A percentile compares a stretch with the other conserved stretches of the same genome.
Conservation (phyloP, 768 basidiomycete genomes). For the Imleria badia region DNA sequence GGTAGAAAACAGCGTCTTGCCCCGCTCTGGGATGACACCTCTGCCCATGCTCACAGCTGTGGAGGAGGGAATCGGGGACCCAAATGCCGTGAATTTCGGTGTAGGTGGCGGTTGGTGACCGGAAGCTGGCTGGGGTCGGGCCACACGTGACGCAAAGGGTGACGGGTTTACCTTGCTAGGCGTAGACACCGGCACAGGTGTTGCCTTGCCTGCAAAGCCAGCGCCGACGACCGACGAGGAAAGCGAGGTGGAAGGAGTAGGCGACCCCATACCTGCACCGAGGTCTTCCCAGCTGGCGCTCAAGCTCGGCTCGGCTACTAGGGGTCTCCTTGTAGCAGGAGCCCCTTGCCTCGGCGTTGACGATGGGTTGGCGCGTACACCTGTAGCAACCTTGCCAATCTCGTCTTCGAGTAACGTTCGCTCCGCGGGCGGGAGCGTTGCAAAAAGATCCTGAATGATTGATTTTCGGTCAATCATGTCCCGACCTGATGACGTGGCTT, state of each 20-base stretch:
- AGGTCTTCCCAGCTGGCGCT: slow-evolving; percentile 70
- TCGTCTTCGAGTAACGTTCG: slow-evolving; percentile 61
- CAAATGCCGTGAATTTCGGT: slow-evolving; percentile 29
- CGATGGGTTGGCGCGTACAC: slow-evolving; percentile 14
- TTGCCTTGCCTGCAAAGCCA: slow-evolving; percentile 4
- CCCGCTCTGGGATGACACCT: slow-evolving; percentile 15
- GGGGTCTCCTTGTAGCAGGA: slow-evolving; percentile 22
- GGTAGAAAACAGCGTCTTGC: slow-evolving; percentile 16
- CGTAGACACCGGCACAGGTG: not conserved
- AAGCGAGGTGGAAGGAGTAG: slow-evolving; percentile 8
- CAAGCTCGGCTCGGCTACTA: slow-evolving; percentile 36
- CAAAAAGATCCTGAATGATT: slow-evolving; percentile 70
- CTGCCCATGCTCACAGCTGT: not conserved
- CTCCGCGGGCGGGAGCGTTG: slow-evolving; percentile 61
- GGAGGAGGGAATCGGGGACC: slow-evolving; percentile 20
- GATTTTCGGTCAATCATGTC: slow-evolving; percentile 50
- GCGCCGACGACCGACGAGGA: slow-evolving; percentile 3
- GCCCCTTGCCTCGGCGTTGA: slow-evolving; percentile 2
- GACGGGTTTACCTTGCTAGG: not conserved
- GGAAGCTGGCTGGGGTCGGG: slow-evolving; percentile 3
- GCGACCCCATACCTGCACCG: slow-evolving; percentile 17
- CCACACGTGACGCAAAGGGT: slow-evolving; percentile 8
- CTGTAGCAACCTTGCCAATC: slow-evolving; percentile 39
- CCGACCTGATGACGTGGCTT: slow-evolving; percentile 24
- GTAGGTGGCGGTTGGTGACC: slow-evolving; percentile 4